Evolutionary conservation across 345 rosid species (phyloP), one percentile per base, ranked within the genome.

Genomic region (Euclidium syriacum): DNA sequence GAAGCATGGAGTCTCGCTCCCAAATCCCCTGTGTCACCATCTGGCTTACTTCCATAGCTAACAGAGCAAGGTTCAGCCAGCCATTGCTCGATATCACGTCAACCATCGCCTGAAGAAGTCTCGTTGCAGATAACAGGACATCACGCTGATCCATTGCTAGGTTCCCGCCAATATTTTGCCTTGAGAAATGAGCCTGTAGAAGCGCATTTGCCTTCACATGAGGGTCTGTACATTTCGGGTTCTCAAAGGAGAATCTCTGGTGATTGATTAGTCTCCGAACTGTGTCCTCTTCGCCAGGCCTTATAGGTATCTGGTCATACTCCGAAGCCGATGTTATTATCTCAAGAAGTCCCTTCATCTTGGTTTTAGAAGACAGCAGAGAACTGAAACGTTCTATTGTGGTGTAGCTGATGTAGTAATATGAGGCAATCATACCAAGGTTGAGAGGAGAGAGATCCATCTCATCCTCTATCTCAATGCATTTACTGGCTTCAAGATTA

Each of bases 1-100:
- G 64, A 52, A 88, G 98, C 83, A 80, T 77, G n/a, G 96, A 79
- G 73, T 88, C 96, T 6, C 85, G 83, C 66, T 88, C 89, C 98
- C 98, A 88, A 81, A 91, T 77, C 60, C 90, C 96, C 48, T 88
- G 96, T 7, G 98, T 85, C 78, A 86, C 88, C 98, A 91, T 91
- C 65, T 91, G 98, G 73, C 95, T 85, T 55, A 81, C 82, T 73
- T 88, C 95, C 96, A 82, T 91, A 0, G 95, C 92, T 71, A 91
- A 77, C 35, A 91, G 83, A 17, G 94, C 95, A 71, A 82, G 92
- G 70, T 80, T 75, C 61, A 88, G 78, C 85, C 89, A 85, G 11
- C 92, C 94, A 11, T 74, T 88, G 68, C 90, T 91, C n/a, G 94
- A 85, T 52, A 85, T 87, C 57, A 91, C 96, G 76, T 88, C 92